phyloP scores from a whole-genome alignment of 257 asterid genomes.

The Solanum bulbocastanum region DNA sequence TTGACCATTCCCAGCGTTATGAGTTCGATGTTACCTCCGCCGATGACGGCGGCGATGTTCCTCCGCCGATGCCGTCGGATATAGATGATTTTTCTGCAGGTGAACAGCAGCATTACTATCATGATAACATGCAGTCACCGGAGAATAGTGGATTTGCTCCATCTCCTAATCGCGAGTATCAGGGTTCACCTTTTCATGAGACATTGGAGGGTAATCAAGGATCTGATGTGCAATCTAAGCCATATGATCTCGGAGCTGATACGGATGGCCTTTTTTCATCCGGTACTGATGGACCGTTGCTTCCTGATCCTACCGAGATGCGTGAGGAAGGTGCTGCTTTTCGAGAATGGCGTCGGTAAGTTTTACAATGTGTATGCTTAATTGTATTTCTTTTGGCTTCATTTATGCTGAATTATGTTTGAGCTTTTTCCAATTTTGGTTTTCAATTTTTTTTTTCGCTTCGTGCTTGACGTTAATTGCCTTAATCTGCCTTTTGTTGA shows the following conservation, averaged over 20 bases:
- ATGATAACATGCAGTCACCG: slow-evolving; percentile 17
- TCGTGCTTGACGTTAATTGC: background rate
- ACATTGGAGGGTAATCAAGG: slow-evolving; percentile 1
- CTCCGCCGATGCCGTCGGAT: slow-evolving; percentile 4
- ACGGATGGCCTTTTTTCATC: slow-evolving; percentile 48
- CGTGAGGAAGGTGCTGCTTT: slow-evolving; percentile 81
- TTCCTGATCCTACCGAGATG: slow-evolving; percentile 83
- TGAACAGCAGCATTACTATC: background rate
- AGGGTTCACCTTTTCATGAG: slow-evolving; percentile 19
- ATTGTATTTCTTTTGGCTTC: background rate
- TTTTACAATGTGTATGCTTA: background rate
- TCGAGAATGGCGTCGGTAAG: slow-evolving; percentile 98
- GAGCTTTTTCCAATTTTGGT: no score
- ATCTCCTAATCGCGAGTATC: slow-evolving; percentile 2
- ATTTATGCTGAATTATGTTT: background rate
- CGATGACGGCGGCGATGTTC: slow-evolving; percentile 22
- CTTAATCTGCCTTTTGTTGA: background rate
- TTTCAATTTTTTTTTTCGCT: background rate
- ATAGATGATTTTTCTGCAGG: slow-evolving; percentile 26
- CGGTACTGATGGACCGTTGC: slow-evolving; percentile 52
- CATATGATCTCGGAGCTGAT: slow-evolving; percentile 38
- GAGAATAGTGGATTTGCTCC: slow-evolving; percentile 21
- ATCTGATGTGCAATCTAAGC: slow-evolving; percentile 24
- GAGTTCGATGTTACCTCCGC: slow-evolving; percentile 13
- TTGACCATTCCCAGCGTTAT: slow-evolving; percentile 15